These are phyloP conservation scores for Trichoderma cornu-damae DNA, from an alignment of 2,329 filamentous ascomycete genomes.

Conservation along the genomic window DNA sequence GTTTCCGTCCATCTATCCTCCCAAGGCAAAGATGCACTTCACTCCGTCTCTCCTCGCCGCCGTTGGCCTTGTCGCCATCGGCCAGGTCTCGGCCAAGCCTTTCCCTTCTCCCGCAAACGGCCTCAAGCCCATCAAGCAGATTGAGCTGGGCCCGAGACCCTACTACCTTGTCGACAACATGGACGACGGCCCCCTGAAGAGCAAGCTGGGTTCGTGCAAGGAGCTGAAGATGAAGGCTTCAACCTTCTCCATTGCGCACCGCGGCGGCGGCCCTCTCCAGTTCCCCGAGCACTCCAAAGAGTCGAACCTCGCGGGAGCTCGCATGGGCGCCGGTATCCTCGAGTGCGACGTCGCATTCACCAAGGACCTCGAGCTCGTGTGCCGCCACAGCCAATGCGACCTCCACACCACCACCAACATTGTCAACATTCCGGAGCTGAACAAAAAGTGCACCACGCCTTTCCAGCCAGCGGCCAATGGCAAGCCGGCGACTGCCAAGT, in stretches of 20 bases:
- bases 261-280: constrained; percentile 56
- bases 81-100: constrained; percentile 28
- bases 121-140: constrained; percentile 38
- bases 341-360: constrained; percentile 67
- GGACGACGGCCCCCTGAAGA: constrained; percentile 55
- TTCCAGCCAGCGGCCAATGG: constrained; percentile 50
- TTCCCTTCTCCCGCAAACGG: constrained; percentile 15
- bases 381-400: constrained; percentile 63
- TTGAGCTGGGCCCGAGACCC: constrained; percentile 59
- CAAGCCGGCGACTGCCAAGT: constrained; percentile 53
- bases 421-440: constrained; percentile 55
- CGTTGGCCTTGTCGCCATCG: constrained; percentile 29
- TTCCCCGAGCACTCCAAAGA: constrained; percentile 61
- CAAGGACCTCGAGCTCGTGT: constrained; percentile 59
- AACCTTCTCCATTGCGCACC: constrained; percentile 57
- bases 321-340: constrained; percentile 62
- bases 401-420: constrained; percentile 66
- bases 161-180: constrained; percentile 61
- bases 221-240: constrained; percentile 49
- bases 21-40: constrained; percentile 30
- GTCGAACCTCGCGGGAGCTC: constrained; percentile 55
- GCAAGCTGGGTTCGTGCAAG: constrained; percentile 53
- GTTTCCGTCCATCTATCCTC: neutral
- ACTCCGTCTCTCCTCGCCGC: constrained; percentile 28
- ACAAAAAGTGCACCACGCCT: constrained; percentile 57